A percentile compares a stretch with the other conserved stretches of the same genome.
Conservation (phyloP, 768 basidiomycete species). For the Cyclocybe aegerita region DNA sequence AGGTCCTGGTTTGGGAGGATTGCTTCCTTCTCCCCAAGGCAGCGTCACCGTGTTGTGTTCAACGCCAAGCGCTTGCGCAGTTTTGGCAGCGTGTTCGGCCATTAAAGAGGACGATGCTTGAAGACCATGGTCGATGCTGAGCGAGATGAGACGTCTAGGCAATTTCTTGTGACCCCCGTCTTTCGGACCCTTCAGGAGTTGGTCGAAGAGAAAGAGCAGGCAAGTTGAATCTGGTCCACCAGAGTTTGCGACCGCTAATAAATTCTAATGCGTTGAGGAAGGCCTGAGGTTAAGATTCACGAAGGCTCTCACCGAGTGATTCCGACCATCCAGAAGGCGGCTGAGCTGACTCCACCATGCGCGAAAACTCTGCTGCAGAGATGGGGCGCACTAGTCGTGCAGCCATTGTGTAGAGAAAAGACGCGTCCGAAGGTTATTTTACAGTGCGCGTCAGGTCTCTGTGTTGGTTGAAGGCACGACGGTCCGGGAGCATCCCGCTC, state of each 20-base stretch:
- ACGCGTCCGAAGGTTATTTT: background rate
- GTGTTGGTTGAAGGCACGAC: background rate
- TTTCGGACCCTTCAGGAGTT: slow-evolving; percentile 31
- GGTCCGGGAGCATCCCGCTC: background rate
- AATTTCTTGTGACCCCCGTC: background rate
- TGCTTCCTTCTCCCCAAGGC: slow-evolving; percentile 57
- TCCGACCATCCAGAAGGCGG: slow-evolving; percentile 52
- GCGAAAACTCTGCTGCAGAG: slow-evolving; percentile 45
- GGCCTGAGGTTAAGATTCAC: background rate
- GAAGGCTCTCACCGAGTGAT: slow-evolving; percentile 40
- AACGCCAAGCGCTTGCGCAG: slow-evolving; percentile 44
- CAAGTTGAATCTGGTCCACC: slow-evolving; percentile 85
- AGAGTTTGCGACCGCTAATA: slow-evolving; percentile 71
- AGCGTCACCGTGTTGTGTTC: slow-evolving; percentile 47
- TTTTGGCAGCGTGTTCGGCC: slow-evolving; percentile 45
- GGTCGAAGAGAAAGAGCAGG: slow-evolving; percentile 65
- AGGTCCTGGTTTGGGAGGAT: slow-evolving; percentile 43
- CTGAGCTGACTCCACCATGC: slow-evolving; percentile 41
- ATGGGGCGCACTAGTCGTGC: slow-evolving; percentile 33
- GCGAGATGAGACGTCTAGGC: slow-evolving; percentile 40
- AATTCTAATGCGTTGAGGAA: background rate
- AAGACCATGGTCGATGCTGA: slow-evolving; percentile 71
- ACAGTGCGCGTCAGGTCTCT: background rate
- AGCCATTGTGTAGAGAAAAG: slow-evolving; percentile 4
- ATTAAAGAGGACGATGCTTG: slow-evolving; percentile 57